Evolutionary conservation across 495 filamentous ascomycete species (phyloP).

Genomic region (Penicillium herquei): DNA sequence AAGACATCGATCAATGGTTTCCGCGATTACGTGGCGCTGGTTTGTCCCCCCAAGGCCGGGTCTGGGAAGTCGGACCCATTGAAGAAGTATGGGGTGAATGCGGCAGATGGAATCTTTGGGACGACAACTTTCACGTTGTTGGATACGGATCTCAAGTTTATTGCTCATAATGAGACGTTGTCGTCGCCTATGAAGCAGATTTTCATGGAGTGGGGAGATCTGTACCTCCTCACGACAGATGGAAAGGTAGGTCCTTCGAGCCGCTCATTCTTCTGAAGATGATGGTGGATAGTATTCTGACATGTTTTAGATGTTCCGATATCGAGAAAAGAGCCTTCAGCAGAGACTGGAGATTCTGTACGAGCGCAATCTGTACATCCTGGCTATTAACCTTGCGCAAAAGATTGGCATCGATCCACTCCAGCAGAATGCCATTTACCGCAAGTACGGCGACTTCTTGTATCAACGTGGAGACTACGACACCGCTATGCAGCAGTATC

Average conservation of each 20-base stretch:
- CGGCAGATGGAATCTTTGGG: constrained; percentile 72
- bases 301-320: constrained; percentile 67
- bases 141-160: constrained; percentile 85
- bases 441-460: constrained; percentile 93
- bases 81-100: constrained; percentile 64
- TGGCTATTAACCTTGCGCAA: constrained; percentile 91
- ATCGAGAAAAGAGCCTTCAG: constrained; percentile 86
- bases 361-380: constrained; percentile 85
- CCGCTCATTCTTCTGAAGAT: not conserved
- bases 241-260: constrained; percentile 64
- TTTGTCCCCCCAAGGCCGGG: constrained; percentile 76
- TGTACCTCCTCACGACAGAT: constrained; percentile 84
- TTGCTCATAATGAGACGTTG: constrained; percentile 84
- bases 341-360: constrained; percentile 94
- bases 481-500: constrained; percentile 96
- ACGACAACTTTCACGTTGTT: constrained; percentile 83
- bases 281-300: constrained; percentile 6
- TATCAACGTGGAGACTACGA: constrained; percentile 95
- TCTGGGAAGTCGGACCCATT: constrained; percentile 51
- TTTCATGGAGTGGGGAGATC: constrained; percentile 86
- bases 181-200: constrained; percentile 73
- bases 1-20: constrained; percentile 81
- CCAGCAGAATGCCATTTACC: constrained; percentile 87
- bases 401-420: constrained; percentile 73
- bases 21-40: constrained; percentile 81